phyloP scores from a whole-genome alignment of 306 rosid species.

The Dryas alaskensis region DNA sequence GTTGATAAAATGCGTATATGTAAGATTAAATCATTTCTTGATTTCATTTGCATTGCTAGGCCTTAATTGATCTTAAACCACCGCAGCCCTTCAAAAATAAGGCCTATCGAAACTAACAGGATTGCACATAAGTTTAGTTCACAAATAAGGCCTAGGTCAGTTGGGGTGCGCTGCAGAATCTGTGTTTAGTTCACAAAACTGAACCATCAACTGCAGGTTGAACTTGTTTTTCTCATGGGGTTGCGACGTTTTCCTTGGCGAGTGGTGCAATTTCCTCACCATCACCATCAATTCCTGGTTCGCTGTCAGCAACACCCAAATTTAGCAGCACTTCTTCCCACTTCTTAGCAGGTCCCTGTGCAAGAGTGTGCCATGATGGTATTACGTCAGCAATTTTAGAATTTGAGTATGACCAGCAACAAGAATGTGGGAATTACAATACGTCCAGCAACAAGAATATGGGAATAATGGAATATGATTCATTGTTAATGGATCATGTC shows the following conservation, averaged over 20 bases:
- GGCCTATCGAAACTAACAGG: neutral
- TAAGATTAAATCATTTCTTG: neutral
- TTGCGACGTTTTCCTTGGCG: slow-evolving; percentile 64
- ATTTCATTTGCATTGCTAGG: neutral
- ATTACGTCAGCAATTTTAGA: neutral
- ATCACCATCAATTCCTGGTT: slow-evolving; percentile 62
- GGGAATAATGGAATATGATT: too few relatives aligned
- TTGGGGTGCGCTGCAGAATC: neutral
- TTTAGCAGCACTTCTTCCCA: slow-evolving; percentile 69
- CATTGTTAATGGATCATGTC: neutral
- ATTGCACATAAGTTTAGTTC: neutral
- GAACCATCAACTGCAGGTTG: too few relatives aligned
- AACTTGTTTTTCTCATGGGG: slow-evolving; percentile 40
- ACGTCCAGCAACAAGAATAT: too few relatives aligned
- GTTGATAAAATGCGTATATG: neutral
- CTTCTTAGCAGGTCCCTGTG: slow-evolving; percentile 69
- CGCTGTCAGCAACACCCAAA: slow-evolving; percentile 57
- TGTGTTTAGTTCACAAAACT: neutral
- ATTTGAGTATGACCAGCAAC: too few relatives aligned
- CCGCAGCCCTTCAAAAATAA: neutral
- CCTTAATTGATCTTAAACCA: neutral
- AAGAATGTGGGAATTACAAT: too few relatives aligned
- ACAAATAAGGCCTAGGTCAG: neutral
- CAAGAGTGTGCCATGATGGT: slow-evolving; percentile 17
- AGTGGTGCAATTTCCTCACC: slow-evolving; percentile 83